phyloP scores from a whole-genome alignment of 2,329 filamentous ascomycete genomes.

The Cladosporium sp. region DNA sequence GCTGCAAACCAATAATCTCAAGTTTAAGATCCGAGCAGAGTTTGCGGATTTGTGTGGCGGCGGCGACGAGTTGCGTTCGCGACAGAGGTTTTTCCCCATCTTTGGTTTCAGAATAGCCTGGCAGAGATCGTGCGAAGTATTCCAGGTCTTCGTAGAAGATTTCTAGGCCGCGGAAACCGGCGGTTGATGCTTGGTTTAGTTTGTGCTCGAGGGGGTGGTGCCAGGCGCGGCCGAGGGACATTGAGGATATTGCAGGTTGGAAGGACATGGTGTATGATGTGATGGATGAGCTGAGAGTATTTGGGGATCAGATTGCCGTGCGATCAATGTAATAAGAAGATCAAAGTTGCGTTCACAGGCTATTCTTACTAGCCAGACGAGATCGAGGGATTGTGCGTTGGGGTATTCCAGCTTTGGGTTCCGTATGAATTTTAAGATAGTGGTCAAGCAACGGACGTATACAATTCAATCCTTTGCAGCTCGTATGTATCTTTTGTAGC shows the following conservation, averaged over 20 bases:
- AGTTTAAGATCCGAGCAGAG: constrained; percentile 60
- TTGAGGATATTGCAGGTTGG: constrained; percentile 69
- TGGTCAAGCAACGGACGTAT: too few relatives aligned
- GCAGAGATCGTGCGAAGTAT: constrained; percentile 50
- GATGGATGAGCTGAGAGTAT: too few relatives aligned
- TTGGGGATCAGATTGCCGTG: not conserved
- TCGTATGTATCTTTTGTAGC: not conserved
- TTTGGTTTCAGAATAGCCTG: constrained; percentile 40
- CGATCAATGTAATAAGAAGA: not conserved
- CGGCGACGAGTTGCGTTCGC: constrained; percentile 52
- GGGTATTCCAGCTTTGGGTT: too few relatives aligned
- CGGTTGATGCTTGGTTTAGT: constrained; percentile 63
- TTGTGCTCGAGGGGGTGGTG: constrained; percentile 68
- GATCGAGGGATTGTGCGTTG: too few relatives aligned
- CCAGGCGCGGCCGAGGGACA: constrained; percentile 73
- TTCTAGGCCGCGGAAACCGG: constrained; percentile 70
- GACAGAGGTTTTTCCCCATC: constrained; percentile 38
- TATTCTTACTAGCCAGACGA: too few relatives aligned
- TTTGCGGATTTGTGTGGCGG: constrained; percentile 57
- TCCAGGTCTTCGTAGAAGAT: constrained; percentile 78
- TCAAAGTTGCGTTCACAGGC: not conserved
- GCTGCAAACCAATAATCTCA: constrained; percentile 67
- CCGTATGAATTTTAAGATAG: too few relatives aligned
- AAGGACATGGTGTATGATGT: constrained; percentile 41
- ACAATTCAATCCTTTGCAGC: too few relatives aligned